These are phyloP conservation scores for Trichosporon asahii DNA, from an alignment of 1,284 basidiomycete genomes.

Conservation along the genomic window DNA sequence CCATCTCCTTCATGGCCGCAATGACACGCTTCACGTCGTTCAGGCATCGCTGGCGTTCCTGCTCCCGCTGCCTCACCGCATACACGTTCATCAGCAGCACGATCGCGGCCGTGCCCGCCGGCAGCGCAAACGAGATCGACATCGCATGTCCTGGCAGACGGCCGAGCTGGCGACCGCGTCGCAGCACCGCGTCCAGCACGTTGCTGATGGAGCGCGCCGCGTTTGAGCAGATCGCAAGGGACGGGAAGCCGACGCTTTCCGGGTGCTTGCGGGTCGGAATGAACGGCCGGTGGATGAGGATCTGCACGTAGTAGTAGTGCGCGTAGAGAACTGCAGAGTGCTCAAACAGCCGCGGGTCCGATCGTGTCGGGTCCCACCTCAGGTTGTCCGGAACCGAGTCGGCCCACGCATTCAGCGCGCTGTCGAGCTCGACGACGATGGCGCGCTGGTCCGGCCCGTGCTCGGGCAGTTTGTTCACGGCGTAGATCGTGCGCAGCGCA, in stretches of 20 bases:
- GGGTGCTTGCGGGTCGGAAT: constrained; percentile 58
- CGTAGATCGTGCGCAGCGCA: constrained; percentile 68
- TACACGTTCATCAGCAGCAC: constrained; percentile 71
- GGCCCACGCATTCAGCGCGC: constrained; percentile 69
- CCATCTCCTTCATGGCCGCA: constrained; percentile 58
- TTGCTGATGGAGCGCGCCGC: constrained; percentile 75
- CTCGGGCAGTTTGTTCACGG: constrained; percentile 60
- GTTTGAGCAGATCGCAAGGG: constrained; percentile 76
- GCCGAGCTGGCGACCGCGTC: constrained; percentile 36
- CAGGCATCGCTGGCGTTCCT: constrained; percentile 63
- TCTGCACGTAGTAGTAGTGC: constrained; percentile 64
- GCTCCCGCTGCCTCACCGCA: constrained; percentile 61
- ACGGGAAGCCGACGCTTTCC: constrained; percentile 55
- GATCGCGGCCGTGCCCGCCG: constrained; percentile 63
- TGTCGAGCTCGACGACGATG: constrained; percentile 67
- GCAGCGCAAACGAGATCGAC: constrained; percentile 37
- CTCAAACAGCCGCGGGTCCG: constrained; percentile 62
- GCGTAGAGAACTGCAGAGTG: constrained; percentile 67
- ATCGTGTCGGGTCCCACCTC: constrained; percentile 70
- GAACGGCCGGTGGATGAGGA: constrained; percentile 75
- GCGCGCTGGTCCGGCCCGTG: constrained; percentile 64
- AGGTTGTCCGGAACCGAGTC: constrained; percentile 66
- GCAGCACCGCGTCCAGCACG: constrained; percentile 58
- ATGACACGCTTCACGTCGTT: constrained; percentile 69
- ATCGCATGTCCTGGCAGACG: constrained; percentile 53